Conservation (phyloP, 306 rosid genomes). For the Corylus heterophylla region DNA sequence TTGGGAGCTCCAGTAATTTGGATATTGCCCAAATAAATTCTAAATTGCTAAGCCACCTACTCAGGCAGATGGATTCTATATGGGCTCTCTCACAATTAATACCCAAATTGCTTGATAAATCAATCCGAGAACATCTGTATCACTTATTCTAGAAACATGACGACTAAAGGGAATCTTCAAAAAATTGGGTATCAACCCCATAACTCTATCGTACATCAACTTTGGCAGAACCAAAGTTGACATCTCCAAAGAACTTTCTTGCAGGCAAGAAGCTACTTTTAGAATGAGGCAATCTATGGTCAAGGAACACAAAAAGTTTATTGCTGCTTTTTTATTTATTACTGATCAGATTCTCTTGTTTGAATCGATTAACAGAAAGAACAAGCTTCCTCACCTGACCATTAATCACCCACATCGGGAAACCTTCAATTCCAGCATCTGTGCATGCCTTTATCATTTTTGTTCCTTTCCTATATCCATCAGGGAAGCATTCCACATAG, state of each 20-base stretch:
- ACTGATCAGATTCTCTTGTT: not conserved
- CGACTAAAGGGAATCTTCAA: not conserved
- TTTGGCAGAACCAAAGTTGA: not conserved
- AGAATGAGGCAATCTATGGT: not conserved
- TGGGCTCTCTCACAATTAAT: too few species aligned
- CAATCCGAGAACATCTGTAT: not conserved
- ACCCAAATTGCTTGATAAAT: too few species aligned
- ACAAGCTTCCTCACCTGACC: slow-evolving; percentile 62
- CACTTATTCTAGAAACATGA: not conserved
- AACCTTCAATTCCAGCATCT: slow-evolving; percentile 76
- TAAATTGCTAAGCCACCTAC: too few species aligned
- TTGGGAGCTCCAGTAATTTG: too few species aligned
- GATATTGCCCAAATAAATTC: too few species aligned
- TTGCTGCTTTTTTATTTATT: not conserved
- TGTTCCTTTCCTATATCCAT: slow-evolving; percentile 72
- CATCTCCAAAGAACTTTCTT: not conserved
- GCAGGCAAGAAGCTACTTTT: not conserved
- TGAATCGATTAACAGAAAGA: not conserved
- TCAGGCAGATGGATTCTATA: too few species aligned
- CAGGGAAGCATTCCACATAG: slow-evolving; percentile 91
- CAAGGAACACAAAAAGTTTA: not conserved
- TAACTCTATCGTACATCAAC: not conserved
- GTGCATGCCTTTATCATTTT: slow-evolving; percentile 65
- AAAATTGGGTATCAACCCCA: not conserved
- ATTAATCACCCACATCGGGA: slow-evolving; percentile 84